Base-by-base conservation (phyloP, 2,329 filamentous ascomycete species). In the Trichocomaceae sp. region DNA sequence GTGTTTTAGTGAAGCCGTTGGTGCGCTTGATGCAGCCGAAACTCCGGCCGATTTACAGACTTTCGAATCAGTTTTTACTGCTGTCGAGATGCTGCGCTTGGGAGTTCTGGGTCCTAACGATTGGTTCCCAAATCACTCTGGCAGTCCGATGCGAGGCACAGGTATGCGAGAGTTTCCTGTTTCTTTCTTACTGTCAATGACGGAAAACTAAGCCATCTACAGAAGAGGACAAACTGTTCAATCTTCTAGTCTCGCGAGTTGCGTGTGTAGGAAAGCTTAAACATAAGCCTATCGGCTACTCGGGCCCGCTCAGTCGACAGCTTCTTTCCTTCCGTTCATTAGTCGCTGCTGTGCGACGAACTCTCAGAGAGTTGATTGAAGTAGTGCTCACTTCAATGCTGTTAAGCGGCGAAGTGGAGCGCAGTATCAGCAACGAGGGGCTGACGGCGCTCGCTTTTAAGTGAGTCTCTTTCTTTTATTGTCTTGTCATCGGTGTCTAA, bases 241-340 rank as follows among this genome's bases (percentile, higher is more conserved):
- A 90, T 45, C 80, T 93, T 54, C 79, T 99, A 45, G 84, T 97
- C 63, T 93, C 90, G 62, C 86, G 93, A 39, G 86, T 91, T 58
- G 88, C 91, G 13, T 90, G 88, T 52, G 77, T 97, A 56, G 82
- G 90, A 50, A 89, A 87, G 65, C 78, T 97, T 58, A 83, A 85
- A 31, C 93, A 99, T 69, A 82, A 88, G 62, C 79, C 82, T 3
- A 91, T 92, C 62, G 93, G 93, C 29, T 99, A 96, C 72, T 96
- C 92, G 1, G 93, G 93, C 0, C 92, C 93, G 1, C 79, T 99
- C 1, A 96, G 90, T 77, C 86, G 93, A 70, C 90, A 92, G 61
- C 79, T 96, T 51, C 79, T 99, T 42, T 85, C 84, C 23, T 99
- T 91, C 76, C 87, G 90, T 58, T 91, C 90, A 1, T 79, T 97